Evolutionary conservation across 805 yeast species (phyloP), one percentile per base, ranked within the genome.

Genomic region (Starmerella cellae): DNA sequence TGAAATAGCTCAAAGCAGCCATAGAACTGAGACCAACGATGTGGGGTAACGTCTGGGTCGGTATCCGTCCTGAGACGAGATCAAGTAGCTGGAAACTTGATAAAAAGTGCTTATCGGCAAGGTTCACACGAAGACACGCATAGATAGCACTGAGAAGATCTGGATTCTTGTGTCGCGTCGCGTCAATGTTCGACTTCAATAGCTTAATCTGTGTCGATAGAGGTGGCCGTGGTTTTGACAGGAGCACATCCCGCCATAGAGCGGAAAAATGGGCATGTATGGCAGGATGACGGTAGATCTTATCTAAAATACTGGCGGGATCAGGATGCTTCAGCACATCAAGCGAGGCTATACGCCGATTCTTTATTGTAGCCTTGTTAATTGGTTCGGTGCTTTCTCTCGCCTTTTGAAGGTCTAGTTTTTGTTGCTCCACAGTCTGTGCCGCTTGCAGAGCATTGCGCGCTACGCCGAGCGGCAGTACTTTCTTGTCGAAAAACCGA

Each of bases 381-480:
- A 10, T 16, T 8, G 22, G 23, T 24, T 24, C 28, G 13, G 8
- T 24, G 28, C 28, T 24, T 13, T 24, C 28, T 8, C 16, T 14
- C 17, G 10, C 6, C 9, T 14, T 14, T 29, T 6, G 16, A 14
- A 14, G n/a, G 8, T 29, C 32, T 17, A 29, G 13, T 10, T 8
- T 29, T 29, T 20, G 22, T 14, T 21, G 30, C 3, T 28, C 38
- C 26, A 45, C 37, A 8, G 9, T 20, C 26, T 48, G 45, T 10
- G 44, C 40, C 4, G 49, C 47, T 2, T 8, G 14, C 13, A 48
- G 17, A 4, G 52, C 52, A 35, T 48, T 37, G 16, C 37, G 33
- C 5, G 40, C 47, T 2, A 43, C 41, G 1, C 18, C 21, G 18
- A 42, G 34, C 17, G 41, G 40, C 26, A 44, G 44, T 1, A 11